Evolutionary conservation across 257 asterid species (phyloP), one percentile per base, ranked within the genome.

Genomic region (Phtheirospermum japonicum): DNA sequence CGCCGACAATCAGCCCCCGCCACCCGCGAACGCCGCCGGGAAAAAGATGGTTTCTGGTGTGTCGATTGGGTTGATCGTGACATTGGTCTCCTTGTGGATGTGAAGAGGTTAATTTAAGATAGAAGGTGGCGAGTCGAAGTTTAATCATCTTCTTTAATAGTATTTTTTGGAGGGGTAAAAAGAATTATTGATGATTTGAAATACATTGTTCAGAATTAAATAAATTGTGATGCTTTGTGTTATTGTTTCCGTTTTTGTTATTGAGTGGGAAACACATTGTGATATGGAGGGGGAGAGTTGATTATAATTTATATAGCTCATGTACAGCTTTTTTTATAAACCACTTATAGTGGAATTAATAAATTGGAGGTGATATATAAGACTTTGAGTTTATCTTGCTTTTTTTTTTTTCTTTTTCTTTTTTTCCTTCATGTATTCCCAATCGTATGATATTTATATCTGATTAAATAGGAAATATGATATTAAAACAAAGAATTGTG

Each of bases 51-150:
- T 53, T 16, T 52, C 68, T 8, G 69, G 76, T 20, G 62, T 43
- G 59, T 20, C 51, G 18, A 2, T 73, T n/a, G 79, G 77, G 5
- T 43, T 76, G 77, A 52, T 61, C 8, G 65, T 64, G 39, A 14
- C 68, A 17, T 40, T 61, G 66, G 71, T 12, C 49, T 64, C 6
- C 20, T 73, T 34, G 71, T 71, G 20, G 72, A 19, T 50, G 6
- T 50, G 9, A 50, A 14, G 28, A n/a, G n/a, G n/a, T n/a, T n/a
- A n/a, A n/a, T n/a, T n/a, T 23, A 1, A 3, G 53, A 48, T 42
- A 12, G n/a, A 42, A 11, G n/a, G 5, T n/a, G n/a, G n/a, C n/a
- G n/a, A 42, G 13, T 42, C 4, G n/a, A 2, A 4, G 11, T 39
- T 12, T 13, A 13, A 42, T 42, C 49, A 42, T 13, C 18, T 11